Evolutionary conservation across 495 filamentous ascomycete genomes (phyloP), one percentile per base, ranked within the genome.

Genomic region (Aspergillus indologenus): DNA sequence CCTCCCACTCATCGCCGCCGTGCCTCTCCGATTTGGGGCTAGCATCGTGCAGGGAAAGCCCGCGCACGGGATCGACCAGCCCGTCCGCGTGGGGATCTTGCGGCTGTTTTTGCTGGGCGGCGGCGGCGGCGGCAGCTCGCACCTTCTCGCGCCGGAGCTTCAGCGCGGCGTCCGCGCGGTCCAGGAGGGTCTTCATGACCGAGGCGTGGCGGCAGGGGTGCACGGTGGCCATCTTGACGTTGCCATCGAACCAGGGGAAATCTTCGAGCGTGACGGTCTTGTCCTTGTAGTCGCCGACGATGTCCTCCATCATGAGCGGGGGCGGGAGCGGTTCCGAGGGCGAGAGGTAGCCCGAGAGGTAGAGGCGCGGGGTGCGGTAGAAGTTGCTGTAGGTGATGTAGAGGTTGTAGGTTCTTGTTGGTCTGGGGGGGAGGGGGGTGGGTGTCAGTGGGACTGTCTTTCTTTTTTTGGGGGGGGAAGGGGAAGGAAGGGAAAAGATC

Each of bases 221-320:
- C 23, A 99, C 89, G 56, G 86, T 91, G 26, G 94, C 95, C 87
- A 96, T 99, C 79, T 96, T 95, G 63, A 96, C 83, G 58, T 80
- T 84, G 11, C 79, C 75, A 51, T 90, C 87, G 67, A 90, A 92
- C 79, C 92, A 95, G 22, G 91, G 91, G 71, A 99, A 99, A 70
- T 96, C 91, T 72, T 99, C 95, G 44, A 98, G 85, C 17, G 95
- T 99, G 59, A 99, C 94, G 8, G 94, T 99, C 78, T 99, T 99
- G 76, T 98, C 93, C 69, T 96, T 96, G 81, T 99, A 99, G 80
- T 99, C 95, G 65, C 95, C 93, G 26, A 97, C 89, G 65, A 99
- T 98, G 66, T 99, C 95, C 69, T 99, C 94, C 89, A 98, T 96
- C 95, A 99, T 98, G 22, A 88, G 81, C 22, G 88, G 83, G 2